A percentile compares a stretch with the other conserved stretches of the same genome.
phyloP scores from a whole-genome alignment of 352 stramenopile species.

The Discostella stelligera region DNA sequence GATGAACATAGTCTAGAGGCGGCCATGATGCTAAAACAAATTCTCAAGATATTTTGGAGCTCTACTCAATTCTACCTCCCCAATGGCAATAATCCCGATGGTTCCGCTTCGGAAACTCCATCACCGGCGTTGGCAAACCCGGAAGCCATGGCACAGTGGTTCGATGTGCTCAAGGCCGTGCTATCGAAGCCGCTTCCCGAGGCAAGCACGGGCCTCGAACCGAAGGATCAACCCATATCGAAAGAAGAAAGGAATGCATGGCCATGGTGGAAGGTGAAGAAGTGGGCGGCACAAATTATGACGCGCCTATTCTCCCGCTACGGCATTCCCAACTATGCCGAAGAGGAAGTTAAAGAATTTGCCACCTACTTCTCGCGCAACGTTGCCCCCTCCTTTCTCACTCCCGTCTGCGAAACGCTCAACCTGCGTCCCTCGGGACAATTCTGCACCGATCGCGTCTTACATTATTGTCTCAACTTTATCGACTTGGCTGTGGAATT shows the following conservation, averaged over 20 bases:
- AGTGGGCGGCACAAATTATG: constrained; percentile 96
- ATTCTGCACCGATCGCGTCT: constrained; percentile 94
- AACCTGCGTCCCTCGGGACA: constrained; percentile 90
- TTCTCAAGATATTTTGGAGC: constrained; percentile 98
- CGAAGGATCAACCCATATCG: constrained; percentile 87
- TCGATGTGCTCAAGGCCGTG: constrained; percentile 86
- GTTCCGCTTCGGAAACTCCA: constrained; percentile 18
- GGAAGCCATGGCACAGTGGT: constrained; percentile 90
- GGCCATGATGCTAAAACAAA: constrained; percentile 91
- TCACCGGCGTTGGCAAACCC: constrained; percentile 83
- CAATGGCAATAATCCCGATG: constrained; percentile 52
- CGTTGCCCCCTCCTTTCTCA: constrained; percentile 86
- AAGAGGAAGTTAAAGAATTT: constrained; percentile 88
- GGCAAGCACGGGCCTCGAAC: constrained; percentile 74
- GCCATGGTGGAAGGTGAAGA: constrained; percentile 98
- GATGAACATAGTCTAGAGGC: constrained; percentile 88
- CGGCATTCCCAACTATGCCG: constrained; percentile 92
- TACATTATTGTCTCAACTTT: constrained; percentile 92
- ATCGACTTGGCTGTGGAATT: constrained; percentile 92
- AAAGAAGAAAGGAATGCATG: constrained; percentile 91
- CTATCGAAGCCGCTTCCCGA: constrained; percentile 91
- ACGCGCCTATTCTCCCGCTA: constrained; percentile 96
- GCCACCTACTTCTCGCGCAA: constrained; percentile 91
- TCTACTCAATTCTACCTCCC: constrained; percentile 93
- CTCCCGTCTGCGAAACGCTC: constrained; percentile 88